Evolutionary conservation across 2,329 filamentous ascomycete species (phyloP).

Genomic region (Stagonosporopsis tanaceti): DNA sequence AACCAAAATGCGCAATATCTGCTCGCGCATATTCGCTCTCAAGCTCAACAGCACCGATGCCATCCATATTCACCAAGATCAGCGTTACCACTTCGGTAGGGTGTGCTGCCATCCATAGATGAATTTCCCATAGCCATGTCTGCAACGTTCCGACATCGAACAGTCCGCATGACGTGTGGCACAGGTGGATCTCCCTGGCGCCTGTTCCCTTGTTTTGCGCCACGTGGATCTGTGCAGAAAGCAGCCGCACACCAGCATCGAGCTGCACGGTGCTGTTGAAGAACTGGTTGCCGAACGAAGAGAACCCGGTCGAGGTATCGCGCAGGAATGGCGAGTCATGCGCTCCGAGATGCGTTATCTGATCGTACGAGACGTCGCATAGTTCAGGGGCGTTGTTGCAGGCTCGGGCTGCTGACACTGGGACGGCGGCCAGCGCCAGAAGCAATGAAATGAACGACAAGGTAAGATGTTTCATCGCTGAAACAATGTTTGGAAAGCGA

Average conservation of each 20-base stretch:
- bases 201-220: slow-evolving; percentile 51
- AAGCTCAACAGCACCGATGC: slow-evolving; percentile 62
- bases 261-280: slow-evolving; percentile 75
- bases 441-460: slow-evolving; percentile 10
- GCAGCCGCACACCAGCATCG: slow-evolving; percentile 72
- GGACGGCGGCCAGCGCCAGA: slow-evolving; percentile 21
- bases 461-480: slow-evolving; percentile 10
- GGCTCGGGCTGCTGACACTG: slow-evolving; percentile 44
- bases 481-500: neutral
- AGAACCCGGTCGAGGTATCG: slow-evolving; percentile 66
- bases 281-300: slow-evolving; percentile 73
- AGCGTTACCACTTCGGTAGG: slow-evolving; percentile 77
- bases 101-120: slow-evolving; percentile 71
- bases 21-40: slow-evolving; percentile 53
- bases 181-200: slow-evolving; percentile 64
- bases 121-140: slow-evolving; percentile 69
- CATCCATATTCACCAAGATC: slow-evolving; percentile 72
- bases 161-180: slow-evolving; percentile 71
- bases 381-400: slow-evolving; percentile 82
- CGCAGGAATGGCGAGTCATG: slow-evolving; percentile 76
- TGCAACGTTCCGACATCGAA: slow-evolving; percentile 72
- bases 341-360: slow-evolving; percentile 77
- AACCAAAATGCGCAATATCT: slow-evolving; percentile 58
- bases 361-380: slow-evolving; percentile 72
- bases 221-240: slow-evolving; percentile 74